Evolutionary conservation across 805 yeast species (phyloP), one percentile per base, ranked within the genome.

Genomic region (Yarrowia bubula): DNA sequence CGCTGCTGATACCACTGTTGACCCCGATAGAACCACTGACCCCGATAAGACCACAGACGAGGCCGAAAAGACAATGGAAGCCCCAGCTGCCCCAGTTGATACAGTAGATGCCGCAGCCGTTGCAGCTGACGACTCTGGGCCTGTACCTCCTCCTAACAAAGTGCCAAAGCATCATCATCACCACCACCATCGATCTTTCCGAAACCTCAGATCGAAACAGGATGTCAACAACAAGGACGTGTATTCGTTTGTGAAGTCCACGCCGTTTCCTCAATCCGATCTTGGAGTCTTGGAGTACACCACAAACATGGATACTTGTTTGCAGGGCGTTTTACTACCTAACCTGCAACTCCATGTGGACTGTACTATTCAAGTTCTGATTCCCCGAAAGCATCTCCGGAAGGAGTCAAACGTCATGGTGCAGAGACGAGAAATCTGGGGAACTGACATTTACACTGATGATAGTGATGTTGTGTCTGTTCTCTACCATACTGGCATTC

Each of bases 391-490:
- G 50, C 80, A 76, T 69, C 72, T 83, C 53, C 65, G 69, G n/a
- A 71, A 75, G 8, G 76, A 79, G 46, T 71, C 75, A 41, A 79
- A 78, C 60, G 65, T 69, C 8, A 79, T 77, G 35, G 79, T 84
- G 60, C 79, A 77, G 13, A 71, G 70, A 39, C 83, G 87, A 35
- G 77, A 85, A 60, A 81, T 92, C 1, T 93, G 98, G 98, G 99
- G 99, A 1, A 83, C 92, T 1, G 96, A 92, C 48, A 79, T 95
- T 0, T 95, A 93, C 75, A 90, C 98, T 0, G 98, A 95, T 75
- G 99, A 93, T 74, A 88, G 96, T 0, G 97, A 93, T 74, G 77
- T 92, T 1, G 80, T 93, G 41, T 80, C 89, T 5, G 88, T 86
- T 0, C 76, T 93, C 61, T 82, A 84, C 68, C 98, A 95, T 71